Conservation (phyloP, 768 basidiomycete genomes). For the Wakefieldia striispora region DNA sequence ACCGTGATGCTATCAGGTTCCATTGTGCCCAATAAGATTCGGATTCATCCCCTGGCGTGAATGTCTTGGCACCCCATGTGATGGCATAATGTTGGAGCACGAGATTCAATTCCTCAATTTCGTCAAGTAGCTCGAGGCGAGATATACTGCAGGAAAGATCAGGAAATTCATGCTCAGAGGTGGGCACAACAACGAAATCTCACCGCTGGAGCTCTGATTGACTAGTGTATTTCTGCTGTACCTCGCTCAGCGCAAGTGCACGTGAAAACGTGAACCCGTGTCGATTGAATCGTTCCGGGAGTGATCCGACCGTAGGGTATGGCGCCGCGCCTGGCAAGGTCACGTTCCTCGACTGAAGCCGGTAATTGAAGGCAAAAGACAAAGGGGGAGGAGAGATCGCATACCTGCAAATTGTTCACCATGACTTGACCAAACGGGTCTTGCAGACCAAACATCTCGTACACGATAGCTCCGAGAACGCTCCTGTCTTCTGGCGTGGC, state of each 20-base stretch:
- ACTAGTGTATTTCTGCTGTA: conserved; percentile 52
- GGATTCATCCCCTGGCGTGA: background rate
- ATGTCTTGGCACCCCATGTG: conserved; percentile 51
- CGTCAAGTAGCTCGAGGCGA: conserved; percentile 83
- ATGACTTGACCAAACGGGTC: conserved; percentile 94
- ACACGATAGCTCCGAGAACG: conserved; percentile 60
- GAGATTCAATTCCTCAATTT: conserved; percentile 91
- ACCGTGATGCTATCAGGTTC: background rate
- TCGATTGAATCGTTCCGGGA: conserved; percentile 56
- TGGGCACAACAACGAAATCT: conserved; percentile 4
- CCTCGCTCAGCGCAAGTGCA: conserved; percentile 67
- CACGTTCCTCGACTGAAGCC: conserved; percentile 62
- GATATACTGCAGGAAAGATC: conserved; percentile 54
- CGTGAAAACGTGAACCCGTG: conserved; percentile 52
- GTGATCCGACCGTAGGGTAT: conserved; percentile 54
- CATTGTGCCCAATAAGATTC: conserved; percentile 14
- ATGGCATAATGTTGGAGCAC: conserved; percentile 89
- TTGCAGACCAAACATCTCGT: conserved; percentile 90
- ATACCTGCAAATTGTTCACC: conserved; percentile 80
- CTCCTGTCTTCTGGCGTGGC: background rate
- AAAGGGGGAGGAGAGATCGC: background rate
- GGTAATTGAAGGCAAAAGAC: background rate
- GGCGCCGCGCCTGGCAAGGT: conserved; percentile 69
- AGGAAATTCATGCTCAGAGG: background rate
- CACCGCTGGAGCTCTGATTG: conserved; percentile 57